Conservation (phyloP, 2,329 filamentous ascomycete species). For the Zalaria obscura region DNA sequence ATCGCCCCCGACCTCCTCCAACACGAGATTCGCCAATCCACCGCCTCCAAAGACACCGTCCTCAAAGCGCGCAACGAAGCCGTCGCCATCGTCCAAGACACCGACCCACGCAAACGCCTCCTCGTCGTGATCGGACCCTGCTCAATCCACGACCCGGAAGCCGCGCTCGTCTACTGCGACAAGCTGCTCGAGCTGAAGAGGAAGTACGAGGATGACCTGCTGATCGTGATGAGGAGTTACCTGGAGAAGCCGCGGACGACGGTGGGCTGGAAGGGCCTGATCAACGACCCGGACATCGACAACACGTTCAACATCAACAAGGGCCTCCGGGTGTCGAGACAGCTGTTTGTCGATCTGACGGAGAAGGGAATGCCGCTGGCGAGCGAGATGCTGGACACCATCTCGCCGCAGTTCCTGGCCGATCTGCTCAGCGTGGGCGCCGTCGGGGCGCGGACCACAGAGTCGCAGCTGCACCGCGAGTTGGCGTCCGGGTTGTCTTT, state of each 20-base stretch:
- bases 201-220: constrained; percentile 76
- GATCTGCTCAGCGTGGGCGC: constrained; percentile 86
- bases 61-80: constrained; percentile 45
- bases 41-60: constrained; percentile 39
- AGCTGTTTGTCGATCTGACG: constrained; percentile 89
- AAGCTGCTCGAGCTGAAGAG: constrained; percentile 66
- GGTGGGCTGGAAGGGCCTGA: constrained; percentile 95
- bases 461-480: constrained; percentile 90
- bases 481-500: constrained; percentile 87
- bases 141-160: constrained; percentile 88
- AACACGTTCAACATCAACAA: constrained; percentile 99
- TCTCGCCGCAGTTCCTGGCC: constrained; percentile 91
- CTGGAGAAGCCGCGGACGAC: constrained; percentile 97
- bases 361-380: constrained; percentile 89
- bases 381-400: constrained; percentile 95
- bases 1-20: constrained; percentile 90
- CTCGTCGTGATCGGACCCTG: constrained; percentile 86
- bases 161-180: constrained; percentile 87
- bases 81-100: constrained; percentile 46
- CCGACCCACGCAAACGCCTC: constrained; percentile 41
- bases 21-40: constrained; percentile 61
- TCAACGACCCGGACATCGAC: constrained; percentile 97
- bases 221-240: constrained; percentile 96
- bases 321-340: constrained; percentile 69
- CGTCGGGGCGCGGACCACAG: constrained; percentile 89